Conservation (phyloP, 768 basidiomycete genomes). For the Arthromyces matolae region DNA sequence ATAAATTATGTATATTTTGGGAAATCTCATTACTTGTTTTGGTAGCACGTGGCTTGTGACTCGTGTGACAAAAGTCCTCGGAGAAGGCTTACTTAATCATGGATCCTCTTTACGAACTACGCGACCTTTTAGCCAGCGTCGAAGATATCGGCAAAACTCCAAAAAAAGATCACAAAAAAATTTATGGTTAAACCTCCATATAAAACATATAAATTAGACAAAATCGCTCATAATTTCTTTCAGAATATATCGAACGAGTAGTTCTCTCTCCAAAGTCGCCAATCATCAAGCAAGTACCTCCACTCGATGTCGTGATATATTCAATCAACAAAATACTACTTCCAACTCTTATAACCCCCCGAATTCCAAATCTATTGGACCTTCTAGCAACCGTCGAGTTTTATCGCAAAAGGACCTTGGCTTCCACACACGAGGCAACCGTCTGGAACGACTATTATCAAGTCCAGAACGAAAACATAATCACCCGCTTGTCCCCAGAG, state of each 20-base stretch:
- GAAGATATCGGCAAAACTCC: constrained; percentile 2
- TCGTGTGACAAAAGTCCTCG: not conserved
- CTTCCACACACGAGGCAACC: constrained; percentile 24
- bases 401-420: constrained; percentile 26
- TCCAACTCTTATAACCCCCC: constrained; percentile 19
- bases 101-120: constrained; percentile 15
- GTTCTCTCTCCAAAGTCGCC: constrained; percentile 23
- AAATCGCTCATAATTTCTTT: not conserved
- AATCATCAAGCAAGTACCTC: constrained; percentile 20
- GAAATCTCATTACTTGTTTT: constrained; percentile 9
- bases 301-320: constrained; percentile 29
- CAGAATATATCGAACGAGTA: constrained; percentile 20
- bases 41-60: not conserved
- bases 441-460: constrained; percentile 28
- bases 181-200: constrained; percentile 11
- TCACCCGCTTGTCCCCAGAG: constrained; percentile 14
- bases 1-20: too few species aligned
- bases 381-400: constrained; percentile 36
- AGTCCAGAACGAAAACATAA: constrained; percentile 4
- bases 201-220: not conserved
- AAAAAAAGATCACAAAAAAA: constrained; percentile 12
- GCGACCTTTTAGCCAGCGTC: constrained; percentile 14
- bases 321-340: constrained; percentile 29
- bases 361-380: constrained; percentile 32
- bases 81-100: not conserved